Evolutionary conservation across 2,329 filamentous ascomycete genomes (phyloP).

Genomic region (Trichoderma hamatum): DNA sequence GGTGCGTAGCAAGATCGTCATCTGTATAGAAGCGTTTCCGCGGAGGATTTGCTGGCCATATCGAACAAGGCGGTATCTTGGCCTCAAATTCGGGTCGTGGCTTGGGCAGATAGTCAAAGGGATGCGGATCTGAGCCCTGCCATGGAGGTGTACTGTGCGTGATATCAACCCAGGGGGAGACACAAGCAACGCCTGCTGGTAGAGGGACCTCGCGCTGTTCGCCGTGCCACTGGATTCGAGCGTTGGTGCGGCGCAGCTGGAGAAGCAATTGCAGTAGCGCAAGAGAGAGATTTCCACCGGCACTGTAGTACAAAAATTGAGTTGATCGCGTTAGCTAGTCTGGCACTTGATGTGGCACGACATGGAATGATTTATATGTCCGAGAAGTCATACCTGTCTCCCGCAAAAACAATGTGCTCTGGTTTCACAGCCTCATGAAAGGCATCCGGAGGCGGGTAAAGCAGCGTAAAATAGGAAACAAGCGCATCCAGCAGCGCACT

Average conservation of each 20-base stretch:
- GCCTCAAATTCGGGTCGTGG: slow-evolving; percentile 39
- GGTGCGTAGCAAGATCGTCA: slow-evolving; percentile 62
- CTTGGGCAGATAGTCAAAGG: slow-evolving; percentile 55
- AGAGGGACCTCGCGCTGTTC: slow-evolving; percentile 61
- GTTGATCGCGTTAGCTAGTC: neutral
- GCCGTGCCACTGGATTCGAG: slow-evolving; percentile 64
- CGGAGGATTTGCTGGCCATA: slow-evolving; percentile 61
- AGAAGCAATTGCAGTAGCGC: slow-evolving; percentile 70
- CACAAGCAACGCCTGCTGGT: slow-evolving; percentile 65
- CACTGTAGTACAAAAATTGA: slow-evolving; percentile 47
- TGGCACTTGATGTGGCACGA: slow-evolving; percentile 2
- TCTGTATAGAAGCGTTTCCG: slow-evolving; percentile 58
- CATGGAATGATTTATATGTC: neutral
- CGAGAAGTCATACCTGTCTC: slow-evolving; percentile 58
- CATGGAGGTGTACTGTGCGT: slow-evolving; percentile 54
- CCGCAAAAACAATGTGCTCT: slow-evolving; percentile 68
- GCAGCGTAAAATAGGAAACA: slow-evolving; percentile 70
- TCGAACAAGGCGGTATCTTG: slow-evolving; percentile 48
- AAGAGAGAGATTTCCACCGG: slow-evolving; percentile 72
- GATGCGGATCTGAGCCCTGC: slow-evolving; percentile 34
- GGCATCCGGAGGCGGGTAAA: slow-evolving; percentile 70
- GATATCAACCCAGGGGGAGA: slow-evolving; percentile 73
- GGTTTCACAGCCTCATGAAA: slow-evolving; percentile 68
- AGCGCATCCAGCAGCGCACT: slow-evolving; percentile 73
- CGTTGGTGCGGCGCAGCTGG: slow-evolving; percentile 55